Evolutionary conservation across 371 early-diverging fungal species (phyloP).

Genomic region (Mucor piriformis): DNA sequence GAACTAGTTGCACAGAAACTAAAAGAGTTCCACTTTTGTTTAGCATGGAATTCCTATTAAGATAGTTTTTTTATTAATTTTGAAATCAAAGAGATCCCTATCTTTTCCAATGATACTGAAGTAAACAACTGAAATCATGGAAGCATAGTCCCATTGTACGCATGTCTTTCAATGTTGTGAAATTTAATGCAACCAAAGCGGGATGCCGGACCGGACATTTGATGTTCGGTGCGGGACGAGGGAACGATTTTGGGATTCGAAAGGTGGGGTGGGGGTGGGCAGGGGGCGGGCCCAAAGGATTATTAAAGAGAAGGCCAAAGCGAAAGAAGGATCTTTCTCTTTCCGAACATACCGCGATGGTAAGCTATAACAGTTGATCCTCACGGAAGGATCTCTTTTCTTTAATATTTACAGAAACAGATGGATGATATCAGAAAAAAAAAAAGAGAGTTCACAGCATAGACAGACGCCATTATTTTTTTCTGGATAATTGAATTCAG

Average conservation of each 20-base stretch:
- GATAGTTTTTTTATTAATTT: too few relatives aligned
- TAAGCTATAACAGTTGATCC: constrained; percentile 8
- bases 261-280: neutral
- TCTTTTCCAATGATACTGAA: too few relatives aligned
- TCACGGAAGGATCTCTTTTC: neutral
- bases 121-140: too few relatives aligned
- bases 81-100: too few relatives aligned
- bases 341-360: constrained; percentile 32
- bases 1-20: too few relatives aligned
- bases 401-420: neutral
- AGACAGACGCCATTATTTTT: neutral
- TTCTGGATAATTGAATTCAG: neutral
- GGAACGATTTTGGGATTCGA: too few relatives aligned
- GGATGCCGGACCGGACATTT: neutral
- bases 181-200: too few relatives aligned
- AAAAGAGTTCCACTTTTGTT: too few relatives aligned
- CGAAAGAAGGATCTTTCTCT: constrained; percentile 25
- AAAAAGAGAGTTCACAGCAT: neutral
- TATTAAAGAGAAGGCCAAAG: constrained; percentile 3
- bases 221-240: neutral
- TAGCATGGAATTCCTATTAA: too few relatives aligned
- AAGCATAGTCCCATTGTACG: too few relatives aligned
- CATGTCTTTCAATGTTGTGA: too few relatives aligned
- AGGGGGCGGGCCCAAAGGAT: neutral
- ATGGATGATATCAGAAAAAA: constrained; percentile 12